Conservation (phyloP, 768 basidiomycete species). For the Flagelloscypha sp. region DNA sequence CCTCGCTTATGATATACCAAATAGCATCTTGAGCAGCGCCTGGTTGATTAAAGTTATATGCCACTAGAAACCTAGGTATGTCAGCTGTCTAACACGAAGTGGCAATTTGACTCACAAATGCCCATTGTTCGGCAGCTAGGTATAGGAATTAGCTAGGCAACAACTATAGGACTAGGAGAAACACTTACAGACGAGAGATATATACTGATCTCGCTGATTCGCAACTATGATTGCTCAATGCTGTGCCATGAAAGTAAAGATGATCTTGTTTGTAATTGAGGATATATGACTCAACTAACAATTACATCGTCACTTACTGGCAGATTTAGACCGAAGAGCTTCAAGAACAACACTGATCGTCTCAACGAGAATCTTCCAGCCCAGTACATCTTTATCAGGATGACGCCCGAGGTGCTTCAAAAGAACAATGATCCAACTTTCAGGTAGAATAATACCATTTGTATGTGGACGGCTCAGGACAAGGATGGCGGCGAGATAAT, state of each 20-base stretch:
- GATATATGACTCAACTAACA: background rate
- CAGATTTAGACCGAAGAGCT: conserved; percentile 12
- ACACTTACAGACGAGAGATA: conserved; percentile 38
- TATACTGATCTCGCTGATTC: conserved; percentile 28
- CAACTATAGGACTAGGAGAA: no score
- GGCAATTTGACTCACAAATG: conserved; percentile 43
- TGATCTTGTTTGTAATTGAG: conserved; percentile 21
- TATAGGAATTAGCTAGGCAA: background rate
- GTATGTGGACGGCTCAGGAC: conserved; percentile 26
- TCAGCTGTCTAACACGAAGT: no score
- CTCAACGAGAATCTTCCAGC: no score
- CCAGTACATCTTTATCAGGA: no score
- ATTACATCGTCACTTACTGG: conserved; percentile 8
- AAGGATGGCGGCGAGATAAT: conserved; percentile 34
- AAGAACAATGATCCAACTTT: conserved; percentile 47
- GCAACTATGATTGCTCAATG: conserved; percentile 13
- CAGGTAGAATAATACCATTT: conserved; percentile 38
- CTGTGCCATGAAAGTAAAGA: conserved; percentile 16
- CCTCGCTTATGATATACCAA: conserved; percentile 25
- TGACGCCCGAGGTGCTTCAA: no score
- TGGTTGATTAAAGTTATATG: no score
- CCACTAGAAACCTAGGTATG: background rate
- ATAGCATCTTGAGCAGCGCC: no score
- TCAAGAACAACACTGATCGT: conserved; percentile 13
- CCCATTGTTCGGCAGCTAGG: conserved; percentile 39